These are phyloP conservation scores for Raphanus raphanistrum DNA, from an alignment of 345 rosid species.

Conservation along the genomic window DNA sequence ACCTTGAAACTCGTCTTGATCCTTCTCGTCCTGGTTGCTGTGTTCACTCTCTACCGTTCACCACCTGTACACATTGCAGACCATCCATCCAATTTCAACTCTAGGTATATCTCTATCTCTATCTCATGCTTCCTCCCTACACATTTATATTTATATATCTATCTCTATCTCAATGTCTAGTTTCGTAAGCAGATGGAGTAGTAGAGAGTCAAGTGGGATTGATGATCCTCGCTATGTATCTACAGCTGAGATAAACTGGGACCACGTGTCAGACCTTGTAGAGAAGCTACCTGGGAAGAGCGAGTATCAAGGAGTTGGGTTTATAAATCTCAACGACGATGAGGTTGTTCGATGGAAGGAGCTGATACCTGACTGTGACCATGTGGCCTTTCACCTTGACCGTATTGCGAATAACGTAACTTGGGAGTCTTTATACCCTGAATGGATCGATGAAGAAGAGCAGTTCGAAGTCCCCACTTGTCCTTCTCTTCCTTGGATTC, in stretches of 20 bases:
- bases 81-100: conserved; percentile 41
- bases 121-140: background rate
- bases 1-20: conserved; percentile 55
- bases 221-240: conserved; percentile 72
- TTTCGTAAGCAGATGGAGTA: conserved; percentile 55
- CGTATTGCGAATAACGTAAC: conserved; percentile 45
- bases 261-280: conserved; percentile 49
- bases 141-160: background rate
- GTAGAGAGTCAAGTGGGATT: conserved; percentile 41
- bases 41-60: conserved; percentile 57
- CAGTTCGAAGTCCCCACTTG: conserved; percentile 78
- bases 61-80: conserved; percentile 65
- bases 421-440: conserved; percentile 82
- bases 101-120: background rate
- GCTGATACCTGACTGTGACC: conserved; percentile 64
- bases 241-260: conserved; percentile 55
- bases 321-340: conserved; percentile 62
- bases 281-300: conserved; percentile 51
- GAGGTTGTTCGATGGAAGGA: conserved; percentile 66
- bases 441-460: conserved; percentile 93
- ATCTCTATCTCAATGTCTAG: background rate
- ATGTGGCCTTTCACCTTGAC: conserved; percentile 52
- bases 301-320: conserved; percentile 70
- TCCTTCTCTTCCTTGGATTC: conserved; percentile 65
- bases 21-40: conserved; percentile 57